phyloP scores from a whole-genome alignment of 2,329 filamentous ascomycete species.

The Geosmithia putterillii region DNA sequence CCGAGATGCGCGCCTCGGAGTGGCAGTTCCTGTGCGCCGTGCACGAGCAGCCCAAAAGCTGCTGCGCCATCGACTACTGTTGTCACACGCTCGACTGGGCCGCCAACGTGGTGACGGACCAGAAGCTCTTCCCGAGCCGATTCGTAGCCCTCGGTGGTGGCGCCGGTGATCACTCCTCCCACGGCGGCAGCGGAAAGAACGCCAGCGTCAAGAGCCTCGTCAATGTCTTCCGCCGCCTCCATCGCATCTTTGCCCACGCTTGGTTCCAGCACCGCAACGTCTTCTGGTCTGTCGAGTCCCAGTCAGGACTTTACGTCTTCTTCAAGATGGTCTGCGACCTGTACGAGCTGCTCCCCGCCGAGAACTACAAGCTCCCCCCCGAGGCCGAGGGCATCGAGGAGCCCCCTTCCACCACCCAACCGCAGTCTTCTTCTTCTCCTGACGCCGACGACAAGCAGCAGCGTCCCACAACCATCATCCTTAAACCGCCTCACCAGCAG shows the following conservation, averaged over 20 bases:
- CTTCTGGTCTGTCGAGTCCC: conserved; percentile 86
- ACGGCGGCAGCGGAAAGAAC: conserved; percentile 45
- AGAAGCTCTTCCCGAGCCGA: conserved; percentile 88
- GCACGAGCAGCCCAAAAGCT: conserved; percentile 90
- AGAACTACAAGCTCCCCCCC: conserved; percentile 90
- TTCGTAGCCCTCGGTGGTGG: conserved; percentile 35
- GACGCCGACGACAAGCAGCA: conserved; percentile 32
- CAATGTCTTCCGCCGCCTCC: conserved; percentile 88
- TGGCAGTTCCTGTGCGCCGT: conserved; percentile 99
- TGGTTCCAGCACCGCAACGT: conserved; percentile 96
- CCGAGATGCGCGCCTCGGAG: conserved; percentile 96
- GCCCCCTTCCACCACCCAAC: conserved; percentile 9
- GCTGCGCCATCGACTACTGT: conserved; percentile 98
- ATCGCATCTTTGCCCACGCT: conserved; percentile 94
- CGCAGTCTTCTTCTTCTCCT: conserved; percentile 13
- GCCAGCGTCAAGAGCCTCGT: conserved; percentile 71
- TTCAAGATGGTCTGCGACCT: conserved; percentile 96
- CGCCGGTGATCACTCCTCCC: conserved; percentile 5
- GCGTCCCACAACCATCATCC: conserved; percentile 19
- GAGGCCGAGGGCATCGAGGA: conserved; percentile 79
- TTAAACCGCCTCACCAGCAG: conserved; percentile 21
- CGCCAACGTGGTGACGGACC: conserved; percentile 83
- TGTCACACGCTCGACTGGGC: conserved; percentile 98
- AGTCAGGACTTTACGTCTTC: conserved; percentile 87
- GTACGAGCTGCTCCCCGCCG: conserved; percentile 78